Evolutionary conservation across 441 rosid genomes (phyloP), one percentile per base, ranked within the genome.

Genomic region (Aquilaria agallochum): DNA sequence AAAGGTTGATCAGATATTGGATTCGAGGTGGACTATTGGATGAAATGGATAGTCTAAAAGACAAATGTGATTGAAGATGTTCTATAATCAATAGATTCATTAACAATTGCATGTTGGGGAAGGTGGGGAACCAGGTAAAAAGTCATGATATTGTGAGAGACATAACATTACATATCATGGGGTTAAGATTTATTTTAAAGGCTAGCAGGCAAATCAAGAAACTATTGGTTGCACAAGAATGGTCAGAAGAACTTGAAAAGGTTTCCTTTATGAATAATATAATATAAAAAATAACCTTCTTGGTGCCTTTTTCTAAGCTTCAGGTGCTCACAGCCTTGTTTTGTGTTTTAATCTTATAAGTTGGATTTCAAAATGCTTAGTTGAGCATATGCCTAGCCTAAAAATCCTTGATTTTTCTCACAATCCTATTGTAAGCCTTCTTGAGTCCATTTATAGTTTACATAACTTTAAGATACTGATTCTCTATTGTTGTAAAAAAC

Each of bases 301-400:
- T 3, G 4, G 20, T 50, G 32, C 5, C 11, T 5, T 40, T 32
- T 0, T 32, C 32, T 6, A 49, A 9, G 3, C 34, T 44, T 31
- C 31, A 9, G 0, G 31, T 13, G 52, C 63, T 80, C 11, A 64
- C 64, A 20, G 70, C 69, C 27, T 44, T 80, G 5, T 31, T 76
- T 13, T 76, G 20, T 11, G 49, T 5, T n/a, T 11, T 2, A 60
- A 60, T 60, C 0, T 0, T 6, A 9, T 2, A 2, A 0, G 9
- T 9, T 13, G 56, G 8, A 60, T 60, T 33, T 4, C 64, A 0
- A 34, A 50, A 32, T 60, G 33, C 27, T 67, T 75, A 52, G 64
- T 68, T 49, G 31, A 31, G 10, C 44, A 46, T 42, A 42, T 68
- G 60, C 13, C 32, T 36, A 44, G 31, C 10, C 59, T 68, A 0